Evolutionary conservation across 768 basidiomycete genomes (phyloP).

Genomic region (Cyclocybe aegerita): DNA sequence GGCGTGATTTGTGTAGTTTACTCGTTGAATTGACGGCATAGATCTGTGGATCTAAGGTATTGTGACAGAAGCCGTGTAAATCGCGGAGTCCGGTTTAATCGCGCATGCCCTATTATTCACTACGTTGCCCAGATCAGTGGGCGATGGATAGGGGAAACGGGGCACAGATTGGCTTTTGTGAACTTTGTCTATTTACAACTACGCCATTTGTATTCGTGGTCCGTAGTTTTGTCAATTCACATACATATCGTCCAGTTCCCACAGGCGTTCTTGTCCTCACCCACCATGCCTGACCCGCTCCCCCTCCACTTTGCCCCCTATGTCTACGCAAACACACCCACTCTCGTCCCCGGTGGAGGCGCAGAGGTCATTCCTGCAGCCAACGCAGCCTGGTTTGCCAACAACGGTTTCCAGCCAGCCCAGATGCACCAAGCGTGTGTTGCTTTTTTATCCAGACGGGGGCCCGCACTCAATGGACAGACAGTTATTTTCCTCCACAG

Average conservation of each 20-base stretch:
- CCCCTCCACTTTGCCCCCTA: slow-evolving; percentile 67
- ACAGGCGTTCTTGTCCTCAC: slow-evolving; percentile 15
- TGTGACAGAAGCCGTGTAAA: slow-evolving; percentile 4
- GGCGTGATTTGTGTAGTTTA: slow-evolving; percentile 42
- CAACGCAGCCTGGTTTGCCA: slow-evolving; percentile 50
- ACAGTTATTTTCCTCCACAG: background rate
- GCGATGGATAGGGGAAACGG: slow-evolving; percentile 79
- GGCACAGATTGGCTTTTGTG: slow-evolving; percentile 57
- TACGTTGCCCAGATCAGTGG: slow-evolving; percentile 59
- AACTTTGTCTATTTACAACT: slow-evolving; percentile 4
- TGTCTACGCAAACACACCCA: slow-evolving; percentile 55
- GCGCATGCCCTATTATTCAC: slow-evolving; percentile 64
- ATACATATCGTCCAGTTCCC: slow-evolving; percentile 2
- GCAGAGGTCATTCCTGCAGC: slow-evolving; percentile 65
- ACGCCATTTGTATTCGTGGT: slow-evolving; percentile 1
- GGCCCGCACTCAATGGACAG: background rate
- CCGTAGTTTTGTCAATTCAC: background rate
- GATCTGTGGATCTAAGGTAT: slow-evolving; percentile 10
- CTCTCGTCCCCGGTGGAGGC: slow-evolving; percentile 69
- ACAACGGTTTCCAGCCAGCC: slow-evolving; percentile 37
- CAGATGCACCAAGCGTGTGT: slow-evolving; percentile 13
- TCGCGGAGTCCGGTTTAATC: slow-evolving; percentile 11
- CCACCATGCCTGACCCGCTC: slow-evolving; percentile 16
- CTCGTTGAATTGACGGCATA: background rate
- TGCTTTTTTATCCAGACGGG: background rate